Evolutionary conservation across 2,329 filamentous ascomycete species (phyloP), one percentile per base, ranked within the genome.

Genomic region (Dothidotthia symphoricarpi): DNA sequence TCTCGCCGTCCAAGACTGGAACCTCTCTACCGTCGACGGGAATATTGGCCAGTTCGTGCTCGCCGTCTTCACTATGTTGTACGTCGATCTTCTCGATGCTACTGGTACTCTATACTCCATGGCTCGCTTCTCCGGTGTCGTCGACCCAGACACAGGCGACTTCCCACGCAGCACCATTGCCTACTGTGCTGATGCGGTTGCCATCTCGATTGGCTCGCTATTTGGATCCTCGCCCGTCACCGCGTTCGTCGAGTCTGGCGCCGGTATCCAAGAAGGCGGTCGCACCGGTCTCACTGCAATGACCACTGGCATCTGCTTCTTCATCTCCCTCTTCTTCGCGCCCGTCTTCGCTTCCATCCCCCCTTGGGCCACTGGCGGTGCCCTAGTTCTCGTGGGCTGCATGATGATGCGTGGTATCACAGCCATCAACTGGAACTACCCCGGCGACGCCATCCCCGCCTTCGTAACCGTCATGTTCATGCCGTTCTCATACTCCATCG

Each of bases 261-360:
- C 88, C 9, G 88, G 88, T 51, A 94, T 95, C 46, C 86, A 86
- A 0, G 88, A 94, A 68, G 88, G 88, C 29, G 88, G 88, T 26
- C 82, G 83, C 55, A 94, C 88, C 0, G 88, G 88, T 7, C 68
- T 95, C 13, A 91, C 88, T 0, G 82, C 87, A 28, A 86, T 90
- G 62, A 73, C 79, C 7, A 85, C 86, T 0, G 88, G 88, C 3
- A 31, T 94, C 29, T 89, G 85, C 69, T 95, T 95, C 73, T 61
- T 65, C 41, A 80, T 94, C 60, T 81, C 86, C 35, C 78, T 95
- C 43, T 94, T 94, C 75, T 94, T 94, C 62, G 87, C 88, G 0
- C 88, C 88, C 1, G 91, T 94, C 41, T 94, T 94, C 59, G 88
- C 88, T 4, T 90, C 86, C 0, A 93, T 94, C 40, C 88, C 88